Base-by-base conservation (phyloP, 495 filamentous ascomycete species). In the Amphirosellinia nigrospora region DNA sequence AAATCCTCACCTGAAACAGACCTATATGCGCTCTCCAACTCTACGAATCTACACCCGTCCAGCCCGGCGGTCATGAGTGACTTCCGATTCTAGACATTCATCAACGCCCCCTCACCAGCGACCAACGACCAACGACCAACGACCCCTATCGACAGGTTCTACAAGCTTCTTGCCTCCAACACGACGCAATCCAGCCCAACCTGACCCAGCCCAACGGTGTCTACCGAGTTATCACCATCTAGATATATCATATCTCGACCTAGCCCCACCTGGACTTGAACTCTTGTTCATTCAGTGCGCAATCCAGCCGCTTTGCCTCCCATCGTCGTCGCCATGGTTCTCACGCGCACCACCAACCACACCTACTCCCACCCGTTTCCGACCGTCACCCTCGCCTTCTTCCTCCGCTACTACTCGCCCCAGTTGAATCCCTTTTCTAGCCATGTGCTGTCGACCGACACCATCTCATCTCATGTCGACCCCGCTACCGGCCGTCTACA, bases 381-480 rank as follows among this genome's bases (percentile, higher is more conserved):
- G 70, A 84, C 85, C 73, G 96, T 99, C 48, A 94, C 94, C 10
- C 91, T 99, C 71, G 96, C 96, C 82, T 99, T 97, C 87, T 98
- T 98, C 86, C 93, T 99, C 62, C 94, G 96, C 46, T 99, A 99
- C 80, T 96, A 96, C 72, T 84, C 82, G 23, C 83, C 84, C 30
- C 80, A 83, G 65, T 79, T 86, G 19, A 99, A 99, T 79, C 96
- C 96, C 13, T 98, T 97, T 82, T 91, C 92, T 70, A 92, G 87
- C 73, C 96, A 99, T 86, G 96, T 99, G 69, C 88, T 97, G 71
- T 96, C 93, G 46, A 97, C 94, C 80, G 96, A 99, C 83, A 96
- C 96, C 76, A 94, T 99, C 80, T 89, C 91, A 41, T 92, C 93
- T 55, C 86, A 89, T 75, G 88, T 97, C 82, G 94, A 98, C 77